Base-by-base conservation (phyloP, 345 rosid species). In the Rhodamnia rubescens region DNA sequence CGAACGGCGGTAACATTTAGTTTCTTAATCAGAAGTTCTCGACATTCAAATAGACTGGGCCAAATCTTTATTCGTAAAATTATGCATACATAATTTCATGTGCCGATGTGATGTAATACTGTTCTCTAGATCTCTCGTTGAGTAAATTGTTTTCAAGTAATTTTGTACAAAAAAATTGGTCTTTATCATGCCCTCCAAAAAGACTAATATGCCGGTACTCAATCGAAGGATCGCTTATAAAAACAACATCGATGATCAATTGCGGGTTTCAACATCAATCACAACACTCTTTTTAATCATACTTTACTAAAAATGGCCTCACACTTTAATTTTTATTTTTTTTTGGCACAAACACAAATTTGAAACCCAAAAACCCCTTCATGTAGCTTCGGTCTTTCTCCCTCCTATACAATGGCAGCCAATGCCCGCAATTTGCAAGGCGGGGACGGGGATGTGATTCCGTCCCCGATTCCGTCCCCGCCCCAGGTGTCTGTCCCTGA, bases 71-170 rank as follows among this genome's bases (percentile, higher is more conserved):
- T n/a, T n/a, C n/a, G n/a, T n/a, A n/a, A n/a, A n/a, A n/a, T n/a
- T n/a, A n/a, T n/a, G n/a, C n/a, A 6, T 59, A 6, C 4, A 16
- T 58, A 32, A 58, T 26, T 58, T 11, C 32, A 5, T 58, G 12
- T 11, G 1, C 5, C 15, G n/a, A n/a, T 58, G 2, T 58, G 13
- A 12, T 5, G 2, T 12, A 36, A 58, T 58, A 3, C 3, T 58
- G 12, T 5, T 58, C 18, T 58, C 4, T 11, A 58, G 0, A 8
- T 12, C 1, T 58, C 8, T n/a, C 6, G 8, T 58, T 12, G 16
- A 58, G 0, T 58, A 0, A 29, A 58, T n/a, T 0, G 0, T 2
- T 58, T 29, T n/a, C n/a, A 22, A 58, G 4, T 49, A 3, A 49
- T 49, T 49, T 49, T 49, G 13, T 49, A 11, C 52, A 50, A 50